Evolutionary conservation across 2,329 filamentous ascomycete genomes (phyloP).

Genomic region (Penicillium sp.): DNA sequence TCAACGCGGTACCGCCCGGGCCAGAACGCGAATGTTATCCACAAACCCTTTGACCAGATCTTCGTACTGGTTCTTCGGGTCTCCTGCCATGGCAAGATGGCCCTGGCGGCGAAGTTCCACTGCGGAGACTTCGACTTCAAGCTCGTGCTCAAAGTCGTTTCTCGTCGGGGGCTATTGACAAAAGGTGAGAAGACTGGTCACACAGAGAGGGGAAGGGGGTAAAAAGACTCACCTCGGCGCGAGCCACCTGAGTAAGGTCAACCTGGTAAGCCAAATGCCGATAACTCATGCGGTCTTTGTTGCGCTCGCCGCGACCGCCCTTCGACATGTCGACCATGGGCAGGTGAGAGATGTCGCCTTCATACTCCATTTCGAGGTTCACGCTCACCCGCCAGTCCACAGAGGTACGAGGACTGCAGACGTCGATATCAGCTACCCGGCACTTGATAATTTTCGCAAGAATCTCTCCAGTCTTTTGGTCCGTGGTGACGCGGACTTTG

Average conservation of each 20-base stretch:
- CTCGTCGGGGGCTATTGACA: conserved; percentile 25
- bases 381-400: conserved; percentile 93
- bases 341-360: conserved; percentile 58
- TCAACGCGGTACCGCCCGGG: conserved; percentile 37
- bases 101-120: conserved; percentile 43
- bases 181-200: conserved; percentile 14
- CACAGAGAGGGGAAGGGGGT: conserved; percentile 1
- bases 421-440: conserved; percentile 78
- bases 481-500: conserved; percentile 68
- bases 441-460: conserved; percentile 85
- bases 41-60: conserved; percentile 46
- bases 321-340: conserved; percentile 38
- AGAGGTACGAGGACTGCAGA: conserved; percentile 67
- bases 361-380: conserved; percentile 86
- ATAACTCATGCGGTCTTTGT: conserved; percentile 90
- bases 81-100: conserved; percentile 35
- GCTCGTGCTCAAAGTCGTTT: conserved; percentile 44
- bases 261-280: conserved; percentile 80
- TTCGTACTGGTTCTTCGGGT: conserved; percentile 42
- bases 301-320: conserved; percentile 53
- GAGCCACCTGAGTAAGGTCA: conserved; percentile 85
- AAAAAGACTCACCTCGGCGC: conserved; percentile 38
- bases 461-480: conserved; percentile 64
- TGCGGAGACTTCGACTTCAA: conserved; percentile 46
- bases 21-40: conserved; percentile 45